These are phyloP conservation scores for Ganoderma resinaceum DNA, from an alignment of 1,284 basidiomycete genomes.

Conservation along the genomic window DNA sequence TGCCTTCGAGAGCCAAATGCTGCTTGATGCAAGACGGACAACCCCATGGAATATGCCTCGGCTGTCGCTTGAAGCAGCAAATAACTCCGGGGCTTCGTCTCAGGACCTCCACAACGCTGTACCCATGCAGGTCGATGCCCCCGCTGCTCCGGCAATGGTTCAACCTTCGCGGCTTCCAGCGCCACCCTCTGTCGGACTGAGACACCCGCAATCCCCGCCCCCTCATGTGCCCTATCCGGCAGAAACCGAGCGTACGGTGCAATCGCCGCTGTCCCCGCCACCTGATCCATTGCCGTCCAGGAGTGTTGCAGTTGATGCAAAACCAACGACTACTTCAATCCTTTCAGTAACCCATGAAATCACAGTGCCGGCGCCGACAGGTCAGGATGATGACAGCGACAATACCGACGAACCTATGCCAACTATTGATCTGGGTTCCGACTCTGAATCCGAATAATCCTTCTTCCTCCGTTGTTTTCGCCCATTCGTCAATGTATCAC, in stretches of 20 bases:
- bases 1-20: conserved; percentile 12
- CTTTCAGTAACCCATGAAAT: conserved; percentile 3
- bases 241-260: not conserved
- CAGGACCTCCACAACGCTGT: conserved; percentile 6
- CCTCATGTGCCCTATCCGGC: not conserved
- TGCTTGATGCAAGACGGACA: conserved; percentile 7
- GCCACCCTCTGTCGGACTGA: conserved; percentile 1
- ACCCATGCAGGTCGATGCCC: conserved; percentile 26
- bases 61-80: conserved; percentile 2
- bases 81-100: conserved; percentile 10
- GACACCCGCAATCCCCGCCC: not conserved
- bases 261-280: conserved; percentile 23
- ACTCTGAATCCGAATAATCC: conserved; percentile 45
- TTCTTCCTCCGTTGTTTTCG: conserved; percentile 1
- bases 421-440: conserved; percentile 57
- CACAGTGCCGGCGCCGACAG: conserved; percentile 31
- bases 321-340: conserved; percentile 17
- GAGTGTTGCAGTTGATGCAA: conserved; percentile 16
- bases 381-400: conserved; percentile 44
- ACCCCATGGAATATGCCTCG: not conserved
- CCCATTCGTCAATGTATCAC: conserved; percentile 5
- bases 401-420: conserved; percentile 65
- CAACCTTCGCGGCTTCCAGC: not conserved
- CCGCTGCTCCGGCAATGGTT: not conserved
- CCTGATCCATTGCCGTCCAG: conserved; percentile 28